Conservation (phyloP, 192 early-diverging fungal genomes). For the Phlyctochytrium planicorne region DNA sequence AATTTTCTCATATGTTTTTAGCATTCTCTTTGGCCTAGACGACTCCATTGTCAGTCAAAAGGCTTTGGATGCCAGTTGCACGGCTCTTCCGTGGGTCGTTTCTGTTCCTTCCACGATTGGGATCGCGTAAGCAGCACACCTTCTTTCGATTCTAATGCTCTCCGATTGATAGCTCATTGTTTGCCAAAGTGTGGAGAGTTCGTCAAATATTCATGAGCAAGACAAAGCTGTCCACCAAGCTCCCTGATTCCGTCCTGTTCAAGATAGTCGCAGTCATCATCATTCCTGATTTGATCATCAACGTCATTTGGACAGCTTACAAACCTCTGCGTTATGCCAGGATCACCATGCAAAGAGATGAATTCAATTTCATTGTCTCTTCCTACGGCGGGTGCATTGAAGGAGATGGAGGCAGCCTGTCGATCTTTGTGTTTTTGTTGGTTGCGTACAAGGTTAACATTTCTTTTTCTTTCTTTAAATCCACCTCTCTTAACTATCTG, state of each 20-base stretch:
- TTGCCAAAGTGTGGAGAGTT: neutral
- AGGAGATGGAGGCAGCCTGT: neutral
- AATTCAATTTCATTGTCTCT: neutral
- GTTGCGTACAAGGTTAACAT: neutral
- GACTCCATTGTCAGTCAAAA: neutral
- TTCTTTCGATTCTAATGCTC: too few relatives aligned
- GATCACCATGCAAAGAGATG: neutral
- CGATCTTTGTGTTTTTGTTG: neutral
- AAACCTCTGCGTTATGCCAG: neutral
- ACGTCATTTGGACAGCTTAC: neutral
- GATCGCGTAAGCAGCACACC: too few relatives aligned
- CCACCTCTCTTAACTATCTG: too few relatives aligned
- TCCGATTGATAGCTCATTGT: too few relatives aligned
- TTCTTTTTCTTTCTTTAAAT: too few relatives aligned
- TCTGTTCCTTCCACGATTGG: constrained; percentile 2
- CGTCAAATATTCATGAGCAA: neutral
- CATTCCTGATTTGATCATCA: neutral
- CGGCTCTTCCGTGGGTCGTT: neutral
- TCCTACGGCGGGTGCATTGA: neutral
- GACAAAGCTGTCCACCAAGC: neutral
- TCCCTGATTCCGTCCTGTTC: neutral
- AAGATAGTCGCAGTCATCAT: neutral
- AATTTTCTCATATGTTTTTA: too few relatives aligned
- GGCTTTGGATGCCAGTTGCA: neutral
- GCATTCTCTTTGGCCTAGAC: constrained; percentile 2